Evolutionary conservation across 352 stramenopile species (phyloP), one percentile per base, ranked within the genome.

Genomic region (Globisporangium emineosum): DNA sequence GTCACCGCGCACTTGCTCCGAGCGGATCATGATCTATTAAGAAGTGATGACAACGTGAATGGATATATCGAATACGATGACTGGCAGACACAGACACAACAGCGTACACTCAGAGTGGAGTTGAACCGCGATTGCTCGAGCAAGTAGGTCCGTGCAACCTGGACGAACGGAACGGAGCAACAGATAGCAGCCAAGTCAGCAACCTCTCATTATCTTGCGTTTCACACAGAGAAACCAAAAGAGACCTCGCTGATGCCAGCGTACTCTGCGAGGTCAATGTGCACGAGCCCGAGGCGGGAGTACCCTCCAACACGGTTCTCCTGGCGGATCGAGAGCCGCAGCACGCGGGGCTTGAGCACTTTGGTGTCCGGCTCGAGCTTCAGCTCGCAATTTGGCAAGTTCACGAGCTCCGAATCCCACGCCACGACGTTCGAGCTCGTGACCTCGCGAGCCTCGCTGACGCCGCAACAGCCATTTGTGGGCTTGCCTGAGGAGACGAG

Each of bases 41-140:
- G 32, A 19, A 56, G n/a, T 19, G 37, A n/a, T 15, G 5, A 21
- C 37, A 45, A 45, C 37, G 37, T 21, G 37, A 21, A 45, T 21
- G 19, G 5, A 21, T 45, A 21, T 1, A 45, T 45, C 37, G 19
- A 2, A 45, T 9, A 45, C 5, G 37, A 45, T 45, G 37, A 21
- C 5, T 21, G 15, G 29, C 29, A 45, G 37, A 4, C 37, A 45
- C 17, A n/a, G 5, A 6, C 37, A 21, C 15, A 7, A 45, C 10
- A 17, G 29, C 61, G 29, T 69, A 81, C 73, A 17, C 45, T 72
- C 12, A 79, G 65, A 10, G 69, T 72, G 29, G 71, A 82, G 55
- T 81, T 81, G 23, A 81, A 50, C 15, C 66, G 69, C 5, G 71
- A 76, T n/a, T 77, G 50, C 25, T 75, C 64, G 21, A 81, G 69